Conservation (phyloP, 1,139 yeast species). For the Pichia sp. region DNA sequence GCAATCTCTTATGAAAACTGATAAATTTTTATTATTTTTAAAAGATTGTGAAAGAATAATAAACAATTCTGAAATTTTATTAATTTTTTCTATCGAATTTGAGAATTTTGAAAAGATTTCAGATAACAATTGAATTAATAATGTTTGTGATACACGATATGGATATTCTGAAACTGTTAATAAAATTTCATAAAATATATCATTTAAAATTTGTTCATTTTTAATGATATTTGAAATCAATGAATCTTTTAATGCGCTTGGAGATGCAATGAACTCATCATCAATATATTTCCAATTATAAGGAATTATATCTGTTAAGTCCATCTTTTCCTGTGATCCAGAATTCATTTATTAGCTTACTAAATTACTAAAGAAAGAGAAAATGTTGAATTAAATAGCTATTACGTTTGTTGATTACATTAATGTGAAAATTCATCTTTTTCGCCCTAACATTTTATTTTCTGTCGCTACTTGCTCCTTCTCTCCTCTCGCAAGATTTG, state of each 20-base stretch:
- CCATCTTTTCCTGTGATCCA: too few relatives aligned
- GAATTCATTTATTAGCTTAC: too few relatives aligned
- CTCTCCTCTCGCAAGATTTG: too few relatives aligned
- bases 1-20: conserved; percentile 36
- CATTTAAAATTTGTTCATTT: conserved; percentile 12
- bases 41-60: conserved; percentile 43
- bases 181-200: conserved; percentile 28
- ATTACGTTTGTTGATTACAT: too few relatives aligned
- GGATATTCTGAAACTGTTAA: conserved; percentile 21
- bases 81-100: conserved; percentile 13
- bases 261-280: conserved; percentile 16
- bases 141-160: conserved; percentile 12
- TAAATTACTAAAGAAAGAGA: too few relatives aligned
- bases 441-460: too few relatives aligned
- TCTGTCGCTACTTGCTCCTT: too few relatives aligned
- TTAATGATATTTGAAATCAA: conserved; percentile 11
- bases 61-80: conserved; percentile 28
- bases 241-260: conserved; percentile 11
- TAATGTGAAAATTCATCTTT: too few relatives aligned
- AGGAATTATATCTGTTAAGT: background rate
- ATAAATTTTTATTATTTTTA: conserved; percentile 32
- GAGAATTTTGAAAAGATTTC: background rate
- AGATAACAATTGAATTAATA: conserved; percentile 4
- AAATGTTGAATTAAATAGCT: too few relatives aligned
- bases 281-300: conserved; percentile 23